phyloP scores from a whole-genome alignment of 1,284 basidiomycete genomes.

The Ceratorhiza oryzae-sativae region DNA sequence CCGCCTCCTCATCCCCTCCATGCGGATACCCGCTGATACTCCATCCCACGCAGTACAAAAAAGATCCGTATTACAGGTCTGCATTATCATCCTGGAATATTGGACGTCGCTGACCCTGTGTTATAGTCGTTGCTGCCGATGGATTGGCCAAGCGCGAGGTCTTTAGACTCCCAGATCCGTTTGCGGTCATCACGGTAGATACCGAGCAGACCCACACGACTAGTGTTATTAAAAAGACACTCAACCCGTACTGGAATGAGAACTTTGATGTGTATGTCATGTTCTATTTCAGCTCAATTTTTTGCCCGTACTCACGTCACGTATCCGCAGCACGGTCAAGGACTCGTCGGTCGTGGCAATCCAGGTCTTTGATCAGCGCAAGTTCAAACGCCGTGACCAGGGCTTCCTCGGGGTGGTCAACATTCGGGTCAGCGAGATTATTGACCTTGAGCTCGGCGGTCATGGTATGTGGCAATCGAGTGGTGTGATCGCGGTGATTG shows the following conservation, averaged over 20 bases:
- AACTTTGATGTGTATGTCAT: slow-evolving; percentile 81
- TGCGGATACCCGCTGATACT: background rate
- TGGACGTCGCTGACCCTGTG: slow-evolving; percentile 1
- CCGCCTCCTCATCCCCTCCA: background rate
- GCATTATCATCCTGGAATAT: background rate
- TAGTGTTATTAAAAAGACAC: slow-evolving; percentile 85
- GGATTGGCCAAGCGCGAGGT: slow-evolving; percentile 89
- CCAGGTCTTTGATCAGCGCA: slow-evolving; percentile 96
- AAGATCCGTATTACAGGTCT: slow-evolving; percentile 51
- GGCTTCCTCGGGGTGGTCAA: slow-evolving; percentile 96
- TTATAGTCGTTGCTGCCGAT: slow-evolving; percentile 85
- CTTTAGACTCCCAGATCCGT: slow-evolving; percentile 91
- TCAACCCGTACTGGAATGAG: slow-evolving; percentile 95
- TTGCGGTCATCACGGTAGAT: slow-evolving; percentile 93
- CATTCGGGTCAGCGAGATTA: slow-evolving; percentile 85
- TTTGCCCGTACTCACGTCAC: slow-evolving; percentile 2
- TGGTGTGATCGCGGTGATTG: background rate
- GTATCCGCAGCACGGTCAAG: slow-evolving; percentile 71
- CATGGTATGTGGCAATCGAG: slow-evolving; percentile 67
- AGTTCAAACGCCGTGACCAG: slow-evolving; percentile 95
- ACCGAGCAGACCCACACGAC: slow-evolving; percentile 94
- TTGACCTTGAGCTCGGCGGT: slow-evolving; percentile 87
- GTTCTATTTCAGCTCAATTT: slow-evolving; percentile 16
- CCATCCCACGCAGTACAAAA: slow-evolving; percentile 45
- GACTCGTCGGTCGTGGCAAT: slow-evolving; percentile 91